These are phyloP conservation scores for Flaveria brownii DNA, from an alignment of 129 eudicot genomes.

Conservation along the genomic window DNA sequence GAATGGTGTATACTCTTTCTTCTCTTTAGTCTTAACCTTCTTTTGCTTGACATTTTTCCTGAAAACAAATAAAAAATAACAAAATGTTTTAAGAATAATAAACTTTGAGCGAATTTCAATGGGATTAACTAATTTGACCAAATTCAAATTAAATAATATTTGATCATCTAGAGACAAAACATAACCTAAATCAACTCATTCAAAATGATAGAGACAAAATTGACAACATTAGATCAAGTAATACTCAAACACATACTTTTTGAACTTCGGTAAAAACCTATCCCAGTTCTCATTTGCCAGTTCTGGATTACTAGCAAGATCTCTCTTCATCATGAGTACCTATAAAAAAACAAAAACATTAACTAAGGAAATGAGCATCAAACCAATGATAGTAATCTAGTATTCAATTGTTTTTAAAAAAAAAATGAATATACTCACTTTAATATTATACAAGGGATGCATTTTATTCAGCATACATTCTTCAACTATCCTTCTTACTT, in stretches of 20 bases:
- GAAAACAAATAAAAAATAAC: neutral
- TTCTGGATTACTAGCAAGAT: conserved; percentile 81
- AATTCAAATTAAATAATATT: neutral
- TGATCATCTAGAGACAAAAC: neutral
- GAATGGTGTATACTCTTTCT: conserved; percentile 90
- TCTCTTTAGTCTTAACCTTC: conserved; percentile 81
- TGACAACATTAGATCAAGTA: neutral
- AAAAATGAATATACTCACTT: conserved; percentile 39
- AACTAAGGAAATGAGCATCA: neutral
- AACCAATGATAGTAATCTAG: neutral
- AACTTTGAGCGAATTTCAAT: neutral
- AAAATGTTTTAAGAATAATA: neutral
- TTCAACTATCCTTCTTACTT: conserved; percentile 83
- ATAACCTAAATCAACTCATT: neutral
- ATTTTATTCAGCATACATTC: conserved; percentile 86
- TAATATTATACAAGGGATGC: conserved; percentile 84
- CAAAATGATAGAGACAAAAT: neutral
- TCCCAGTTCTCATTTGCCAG: conserved; percentile 98
- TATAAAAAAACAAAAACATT: conserved; percentile 26
- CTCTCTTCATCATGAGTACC: conserved; percentile 88
- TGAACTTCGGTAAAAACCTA: conserved; percentile 83
- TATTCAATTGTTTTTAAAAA: neutral
- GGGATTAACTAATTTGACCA: neutral
- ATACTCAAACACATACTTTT: conserved; percentile 54
- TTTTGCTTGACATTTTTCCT: conserved; percentile 57